phyloP scores from a whole-genome alignment of 2,329 filamentous ascomycete genomes.

The Paecilomyces variotii region DNA sequence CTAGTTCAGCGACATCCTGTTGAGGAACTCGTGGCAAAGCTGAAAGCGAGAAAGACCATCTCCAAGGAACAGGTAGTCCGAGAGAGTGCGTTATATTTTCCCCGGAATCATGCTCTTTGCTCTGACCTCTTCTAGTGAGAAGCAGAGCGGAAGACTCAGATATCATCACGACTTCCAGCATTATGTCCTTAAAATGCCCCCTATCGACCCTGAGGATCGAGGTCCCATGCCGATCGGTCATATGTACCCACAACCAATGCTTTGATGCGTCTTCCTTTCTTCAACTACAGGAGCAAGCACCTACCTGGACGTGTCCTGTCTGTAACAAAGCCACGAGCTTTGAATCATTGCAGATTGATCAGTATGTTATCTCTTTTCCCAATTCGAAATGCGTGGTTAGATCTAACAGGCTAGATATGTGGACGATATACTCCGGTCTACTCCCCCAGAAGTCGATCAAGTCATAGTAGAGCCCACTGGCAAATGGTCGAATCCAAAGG shows the following conservation, averaged over 20 bases:
- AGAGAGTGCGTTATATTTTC: slow-evolving; percentile 56
- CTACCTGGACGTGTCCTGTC: slow-evolving; percentile 92
- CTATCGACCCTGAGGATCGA: slow-evolving; percentile 76
- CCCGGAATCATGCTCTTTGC: slow-evolving; percentile 2
- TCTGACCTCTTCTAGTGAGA: slow-evolving; percentile 51
- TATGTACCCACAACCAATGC: slow-evolving; percentile 86
- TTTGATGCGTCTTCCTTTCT: slow-evolving; percentile 91
- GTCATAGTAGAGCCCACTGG: slow-evolving; percentile 87
- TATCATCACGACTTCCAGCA: slow-evolving; percentile 77
- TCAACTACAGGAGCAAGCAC: slow-evolving; percentile 89
- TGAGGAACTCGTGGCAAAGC: slow-evolving; percentile 59
- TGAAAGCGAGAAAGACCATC: slow-evolving; percentile 63
- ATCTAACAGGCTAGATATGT: slow-evolving; percentile 57
- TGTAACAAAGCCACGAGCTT: slow-evolving; percentile 80
- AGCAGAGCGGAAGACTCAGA: slow-evolving; percentile 78
- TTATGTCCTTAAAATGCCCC: slow-evolving; percentile 88
- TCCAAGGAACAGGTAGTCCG: slow-evolving; percentile 71
- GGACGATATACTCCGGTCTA: slow-evolving; percentile 72
- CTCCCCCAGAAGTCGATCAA: slow-evolving; percentile 64
- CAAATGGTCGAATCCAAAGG: slow-evolving; percentile 55
- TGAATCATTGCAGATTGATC: slow-evolving; percentile 76
- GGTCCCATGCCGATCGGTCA: slow-evolving; percentile 67
- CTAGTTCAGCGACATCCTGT: slow-evolving; percentile 68
- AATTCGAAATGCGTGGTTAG: background rate
- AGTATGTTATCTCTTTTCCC: slow-evolving; percentile 46